Percentiles rank a stretch among this genome's conserved stretches.
Conservation (phyloP, 805 yeast genomes). For the Debaryomyces maramus region DNA sequence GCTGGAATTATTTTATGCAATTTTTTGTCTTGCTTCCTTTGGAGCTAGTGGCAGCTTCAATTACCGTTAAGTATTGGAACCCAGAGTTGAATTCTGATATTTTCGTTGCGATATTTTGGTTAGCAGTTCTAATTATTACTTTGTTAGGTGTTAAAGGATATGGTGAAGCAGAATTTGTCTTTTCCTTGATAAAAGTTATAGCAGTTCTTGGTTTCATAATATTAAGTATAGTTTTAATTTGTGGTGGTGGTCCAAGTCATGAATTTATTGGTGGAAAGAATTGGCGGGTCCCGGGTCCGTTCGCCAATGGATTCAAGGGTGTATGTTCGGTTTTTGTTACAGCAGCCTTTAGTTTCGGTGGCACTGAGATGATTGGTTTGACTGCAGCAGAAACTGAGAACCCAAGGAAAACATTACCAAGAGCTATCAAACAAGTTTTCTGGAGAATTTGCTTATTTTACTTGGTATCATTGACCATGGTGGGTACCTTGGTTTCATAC, state of each 20-base stretch:
- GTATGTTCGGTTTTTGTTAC: constrained; percentile 35
- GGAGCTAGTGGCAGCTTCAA: constrained; percentile 57
- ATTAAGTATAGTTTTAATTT: constrained; percentile 45
- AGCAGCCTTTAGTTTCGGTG: constrained; percentile 39
- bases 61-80: constrained; percentile 58
- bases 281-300: constrained; percentile 54
- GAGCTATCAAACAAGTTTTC: constrained; percentile 39
- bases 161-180: constrained; percentile 58
- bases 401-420: constrained; percentile 32
- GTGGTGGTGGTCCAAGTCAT: constrained; percentile 54
- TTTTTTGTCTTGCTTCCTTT: constrained; percentile 48
- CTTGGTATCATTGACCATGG: constrained; percentile 27
- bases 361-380: constrained; percentile 38
- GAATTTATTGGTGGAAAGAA: constrained; percentile 47
- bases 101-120: constrained; percentile 56
- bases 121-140: constrained; percentile 46
- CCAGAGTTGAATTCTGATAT: constrained; percentile 52
- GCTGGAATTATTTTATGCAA: constrained; percentile 33
- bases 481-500: constrained; percentile 27
- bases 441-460: constrained; percentile 40
- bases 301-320: constrained; percentile 47
- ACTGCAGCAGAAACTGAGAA: constrained; percentile 38
- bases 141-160: constrained; percentile 54
- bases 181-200: constrained; percentile 47
- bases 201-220: constrained; percentile 51